phyloP scores from a whole-genome alignment of 1,284 basidiomycete genomes.

The Prillingera fragicola region DNA sequence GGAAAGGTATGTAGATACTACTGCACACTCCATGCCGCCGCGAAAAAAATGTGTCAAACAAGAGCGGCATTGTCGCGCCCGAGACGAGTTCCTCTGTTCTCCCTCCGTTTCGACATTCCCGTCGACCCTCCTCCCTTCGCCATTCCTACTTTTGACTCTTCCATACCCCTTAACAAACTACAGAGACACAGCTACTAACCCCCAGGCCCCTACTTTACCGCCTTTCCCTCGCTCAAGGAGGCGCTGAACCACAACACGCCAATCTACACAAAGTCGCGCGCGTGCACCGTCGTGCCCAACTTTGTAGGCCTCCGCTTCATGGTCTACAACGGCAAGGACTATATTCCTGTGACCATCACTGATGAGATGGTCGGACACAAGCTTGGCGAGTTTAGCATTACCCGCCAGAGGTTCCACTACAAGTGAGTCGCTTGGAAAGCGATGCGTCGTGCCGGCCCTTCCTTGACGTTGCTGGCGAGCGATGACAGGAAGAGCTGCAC shows the following conservation, averaged over 20 bases:
- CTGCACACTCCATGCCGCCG: neutral
- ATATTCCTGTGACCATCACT: conserved; percentile 75
- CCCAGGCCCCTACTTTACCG: conserved; percentile 86
- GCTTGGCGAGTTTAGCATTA: conserved; percentile 88
- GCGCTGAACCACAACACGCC: conserved; percentile 76
- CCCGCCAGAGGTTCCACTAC: conserved; percentile 58
- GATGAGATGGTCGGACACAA: conserved; percentile 99
- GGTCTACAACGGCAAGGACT: conserved; percentile 92
- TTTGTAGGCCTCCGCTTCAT: conserved; percentile 86
- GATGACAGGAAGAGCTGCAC: no score
- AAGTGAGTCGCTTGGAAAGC: conserved; percentile 38
- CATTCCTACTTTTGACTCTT: conserved; percentile 9
- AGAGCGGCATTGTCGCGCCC: neutral
- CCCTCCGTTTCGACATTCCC: neutral
- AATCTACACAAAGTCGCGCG: conserved; percentile 81
- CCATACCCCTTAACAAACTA: neutral
- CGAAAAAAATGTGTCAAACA: neutral
- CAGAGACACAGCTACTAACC: no score
- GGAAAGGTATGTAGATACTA: conserved; percentile 47
- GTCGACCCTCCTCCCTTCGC: conserved; percentile 4
- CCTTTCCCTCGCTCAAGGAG: conserved; percentile 83
- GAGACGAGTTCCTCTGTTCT: neutral
- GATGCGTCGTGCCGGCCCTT: no score
- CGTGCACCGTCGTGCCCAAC: conserved; percentile 90
- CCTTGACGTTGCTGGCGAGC: no score